Evolutionary conservation across 768 basidiomycete species (phyloP).

Genomic region (Pleurotus ostreatus): DNA sequence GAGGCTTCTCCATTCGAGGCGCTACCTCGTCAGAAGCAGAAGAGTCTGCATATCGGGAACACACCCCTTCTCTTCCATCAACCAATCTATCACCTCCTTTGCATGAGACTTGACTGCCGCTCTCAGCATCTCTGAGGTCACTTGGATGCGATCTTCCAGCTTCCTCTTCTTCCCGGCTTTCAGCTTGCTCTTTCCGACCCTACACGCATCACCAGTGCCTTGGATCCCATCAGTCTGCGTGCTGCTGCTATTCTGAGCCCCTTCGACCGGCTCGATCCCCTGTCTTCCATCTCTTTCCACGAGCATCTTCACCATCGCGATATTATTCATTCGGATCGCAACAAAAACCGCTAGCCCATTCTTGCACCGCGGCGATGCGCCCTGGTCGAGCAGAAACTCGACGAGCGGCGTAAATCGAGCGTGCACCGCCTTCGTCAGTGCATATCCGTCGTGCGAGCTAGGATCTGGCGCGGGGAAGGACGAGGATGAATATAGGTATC

Average conservation of each 20-base stretch:
- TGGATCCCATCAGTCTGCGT: not conserved
- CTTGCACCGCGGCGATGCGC: constrained; percentile 66
- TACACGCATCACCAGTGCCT: constrained; percentile 12
- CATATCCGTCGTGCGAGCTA: constrained; percentile 78
- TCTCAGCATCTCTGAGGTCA: constrained; percentile 57
- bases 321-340: constrained; percentile 69
- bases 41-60: constrained; percentile 72
- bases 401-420: constrained; percentile 62
- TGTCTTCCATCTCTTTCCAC: constrained; percentile 49
- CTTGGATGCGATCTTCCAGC: constrained; percentile 55
- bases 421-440: constrained; percentile 74
- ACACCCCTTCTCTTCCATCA: constrained; percentile 66
- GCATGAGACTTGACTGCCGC: constrained; percentile 63
- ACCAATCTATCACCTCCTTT: constrained; percentile 66
- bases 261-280: not conserved
- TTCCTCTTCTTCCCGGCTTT: constrained; percentile 43
- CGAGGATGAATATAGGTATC: constrained; percentile 44
- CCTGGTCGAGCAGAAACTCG: constrained; percentile 62
- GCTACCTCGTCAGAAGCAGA: constrained; percentile 27
- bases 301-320: constrained; percentile 69
- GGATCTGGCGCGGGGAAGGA: constrained; percentile 39
- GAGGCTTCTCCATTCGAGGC: not conserved
- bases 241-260: not conserved
- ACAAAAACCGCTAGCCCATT: constrained; percentile 63
- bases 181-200: constrained; percentile 16